Base-by-base conservation (phyloP, 2,329 filamentous ascomycete genomes). In the Pyrenophora teres region DNA sequence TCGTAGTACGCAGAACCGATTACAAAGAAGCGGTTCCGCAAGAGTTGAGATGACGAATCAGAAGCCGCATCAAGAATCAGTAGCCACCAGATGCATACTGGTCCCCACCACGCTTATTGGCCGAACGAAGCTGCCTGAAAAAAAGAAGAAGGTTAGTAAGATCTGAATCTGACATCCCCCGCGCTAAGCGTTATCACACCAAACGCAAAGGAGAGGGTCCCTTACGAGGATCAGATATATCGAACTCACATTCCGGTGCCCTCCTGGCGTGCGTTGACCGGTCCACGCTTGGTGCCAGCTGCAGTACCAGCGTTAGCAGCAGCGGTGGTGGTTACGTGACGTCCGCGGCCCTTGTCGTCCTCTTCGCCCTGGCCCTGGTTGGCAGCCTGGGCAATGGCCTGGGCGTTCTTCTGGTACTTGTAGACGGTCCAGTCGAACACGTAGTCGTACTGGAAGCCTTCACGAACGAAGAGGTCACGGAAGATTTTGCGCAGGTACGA, bases 401-500 rank as follows among this genome's bases (percentile, higher is more conserved):
- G 90, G 48, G 92, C 92, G 69, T 97, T 97, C 87, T 97, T 97
- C 85, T 97, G 92, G 83, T 97, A 97, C 83, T 97, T 97, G 86
- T 97, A 97, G 70, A 97, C 94, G 54, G 94, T 99, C 94, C 94
- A 99, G 80, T 99, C 94, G 71, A 99, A 99, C 68, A 99, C 94
- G 69, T 99, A 97, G 79, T 99, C 94, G 77, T 99, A 97, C 81
- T 99, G 94, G 87, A 97, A 99, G 50, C 93, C 94, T 78, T 97
- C 94, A 59, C 94, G 92, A 65, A 99, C 94, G 72, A 99, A 99
- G 54, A 99, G 87, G 74, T 99, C 94, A 59, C 94, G 92, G 90
- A 99, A 99, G 80, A 99, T 97, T 88, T 97, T 97, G 79, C 94
- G 91, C 52, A 99, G 89, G 80, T 99, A 99, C 63, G 92, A 97